phyloP scores from a whole-genome alignment of 345 rosid species.

The Gossypium bickii region DNA sequence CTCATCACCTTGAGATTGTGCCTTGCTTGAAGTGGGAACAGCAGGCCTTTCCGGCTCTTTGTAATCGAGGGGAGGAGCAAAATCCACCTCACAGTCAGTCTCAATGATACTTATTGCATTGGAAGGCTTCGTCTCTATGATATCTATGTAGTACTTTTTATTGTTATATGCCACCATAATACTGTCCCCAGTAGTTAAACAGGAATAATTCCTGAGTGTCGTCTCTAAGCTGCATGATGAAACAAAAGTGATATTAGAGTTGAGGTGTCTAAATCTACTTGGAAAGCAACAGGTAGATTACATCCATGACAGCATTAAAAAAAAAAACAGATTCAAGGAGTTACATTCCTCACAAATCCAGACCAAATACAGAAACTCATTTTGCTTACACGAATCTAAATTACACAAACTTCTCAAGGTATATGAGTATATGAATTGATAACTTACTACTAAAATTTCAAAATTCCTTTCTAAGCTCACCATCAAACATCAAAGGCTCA shows the following conservation, averaged over 20 bases:
- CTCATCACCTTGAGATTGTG: constrained; percentile 53
- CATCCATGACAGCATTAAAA: background rate
- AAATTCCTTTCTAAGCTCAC: background rate
- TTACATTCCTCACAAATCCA: background rate
- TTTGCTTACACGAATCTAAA: background rate
- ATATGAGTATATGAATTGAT: background rate
- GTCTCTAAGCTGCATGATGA: constrained; percentile 77
- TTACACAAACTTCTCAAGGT: background rate
- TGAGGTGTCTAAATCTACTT: background rate
- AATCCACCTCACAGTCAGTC: constrained; percentile 99
- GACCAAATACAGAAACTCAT: background rate
- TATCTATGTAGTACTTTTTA: constrained; percentile 95
- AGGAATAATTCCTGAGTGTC: constrained; percentile 89
- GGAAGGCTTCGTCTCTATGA: constrained; percentile 88
- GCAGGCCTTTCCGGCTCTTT: constrained; percentile 84
- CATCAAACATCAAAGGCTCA: constrained; percentile 2
- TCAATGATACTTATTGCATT: constrained; percentile 93
- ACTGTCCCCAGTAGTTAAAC: constrained; percentile 95
- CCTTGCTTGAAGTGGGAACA: constrained; percentile 44
- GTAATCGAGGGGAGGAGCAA: constrained; percentile 98
- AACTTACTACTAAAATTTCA: background rate
- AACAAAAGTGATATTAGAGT: background rate
- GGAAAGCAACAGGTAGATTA: background rate
- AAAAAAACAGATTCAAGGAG: background rate
- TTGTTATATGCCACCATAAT: constrained; percentile 99